phyloP scores from a whole-genome alignment of 768 basidiomycete genomes.

The Tylopilus intermedius region DNA sequence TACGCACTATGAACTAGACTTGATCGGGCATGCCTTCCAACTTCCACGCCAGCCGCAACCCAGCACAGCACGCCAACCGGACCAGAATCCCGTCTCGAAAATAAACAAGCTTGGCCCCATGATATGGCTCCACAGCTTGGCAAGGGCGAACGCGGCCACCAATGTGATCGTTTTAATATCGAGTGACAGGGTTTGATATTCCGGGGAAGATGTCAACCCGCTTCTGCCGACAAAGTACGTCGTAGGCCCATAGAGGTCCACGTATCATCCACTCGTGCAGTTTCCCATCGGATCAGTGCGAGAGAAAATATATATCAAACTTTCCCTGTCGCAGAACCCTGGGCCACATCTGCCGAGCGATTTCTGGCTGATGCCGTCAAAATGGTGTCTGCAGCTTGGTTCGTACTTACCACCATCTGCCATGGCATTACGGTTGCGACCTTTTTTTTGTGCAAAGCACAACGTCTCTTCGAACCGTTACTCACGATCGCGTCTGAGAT shows the following conservation, averaged over 20 bases:
- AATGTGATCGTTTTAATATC: background rate
- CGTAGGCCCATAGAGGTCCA: background rate
- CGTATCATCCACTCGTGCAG: background rate
- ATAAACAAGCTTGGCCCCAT: conserved; percentile 15
- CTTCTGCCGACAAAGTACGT: conserved; percentile 4
- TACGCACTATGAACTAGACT: conserved; percentile 1
- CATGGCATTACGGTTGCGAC: background rate
- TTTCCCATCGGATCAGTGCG: background rate
- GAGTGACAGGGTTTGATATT: background rate
- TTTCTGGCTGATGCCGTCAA: conserved; percentile 2
- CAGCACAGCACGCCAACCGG: conserved; percentile 22
- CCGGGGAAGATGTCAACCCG: background rate
- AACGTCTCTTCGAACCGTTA: background rate
- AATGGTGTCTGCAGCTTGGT: background rate
- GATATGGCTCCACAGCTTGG: conserved; percentile 21
- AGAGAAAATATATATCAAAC: background rate
- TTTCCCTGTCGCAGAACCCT: conserved; percentile 2
- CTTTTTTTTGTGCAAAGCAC: background rate
- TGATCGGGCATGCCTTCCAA: conserved; percentile 3
- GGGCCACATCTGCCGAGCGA: background rate
- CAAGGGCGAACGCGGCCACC: conserved; percentile 3
- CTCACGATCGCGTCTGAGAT: background rate
- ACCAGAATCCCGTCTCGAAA: conserved; percentile 2
- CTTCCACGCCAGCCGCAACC: conserved; percentile 7
- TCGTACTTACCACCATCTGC: background rate